phyloP scores from a whole-genome alignment of 371 early-diverging fungal species.

The Fennellomyces sp. region DNA sequence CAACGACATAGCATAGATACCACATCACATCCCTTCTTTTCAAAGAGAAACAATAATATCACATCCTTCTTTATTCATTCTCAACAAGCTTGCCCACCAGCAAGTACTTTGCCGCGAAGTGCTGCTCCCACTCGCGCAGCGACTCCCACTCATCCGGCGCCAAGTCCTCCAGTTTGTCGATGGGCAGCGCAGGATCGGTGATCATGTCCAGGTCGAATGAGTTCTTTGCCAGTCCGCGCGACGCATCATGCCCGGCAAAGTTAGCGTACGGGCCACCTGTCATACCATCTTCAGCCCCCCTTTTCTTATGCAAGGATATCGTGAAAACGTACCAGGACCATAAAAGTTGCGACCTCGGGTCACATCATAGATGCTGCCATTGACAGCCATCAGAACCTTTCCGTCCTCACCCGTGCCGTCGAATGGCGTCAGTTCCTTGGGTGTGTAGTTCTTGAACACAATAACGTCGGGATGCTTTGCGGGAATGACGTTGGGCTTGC shows the following conservation, averaged over 20 bases:
- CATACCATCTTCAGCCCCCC: background rate
- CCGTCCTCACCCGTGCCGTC: constrained; percentile 48
- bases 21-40: background rate
- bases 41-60: background rate
- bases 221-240: constrained; percentile 86
- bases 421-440: constrained; percentile 65
- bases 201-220: constrained; percentile 87
- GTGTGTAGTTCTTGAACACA: constrained; percentile 71
- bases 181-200: constrained; percentile 68
- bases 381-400: constrained; percentile 81
- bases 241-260: constrained; percentile 88
- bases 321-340: constrained; percentile 79
- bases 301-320: background rate
- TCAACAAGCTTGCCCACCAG: constrained; percentile 78
- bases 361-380: constrained; percentile 90
- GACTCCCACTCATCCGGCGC: constrained; percentile 74
- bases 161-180: constrained; percentile 83
- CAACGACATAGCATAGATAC: background rate
- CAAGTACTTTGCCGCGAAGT: constrained; percentile 76
- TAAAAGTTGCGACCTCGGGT: constrained; percentile 85
- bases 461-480: constrained; percentile 58
- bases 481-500: constrained; percentile 21
- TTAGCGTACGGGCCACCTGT: constrained; percentile 88
- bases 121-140: constrained; percentile 76
- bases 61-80: constrained; percentile 27